Evolutionary conservation across 129 eudicot genomes (phyloP), one percentile per base, ranked within the genome.

Genomic region (Mikania micrantha): DNA sequence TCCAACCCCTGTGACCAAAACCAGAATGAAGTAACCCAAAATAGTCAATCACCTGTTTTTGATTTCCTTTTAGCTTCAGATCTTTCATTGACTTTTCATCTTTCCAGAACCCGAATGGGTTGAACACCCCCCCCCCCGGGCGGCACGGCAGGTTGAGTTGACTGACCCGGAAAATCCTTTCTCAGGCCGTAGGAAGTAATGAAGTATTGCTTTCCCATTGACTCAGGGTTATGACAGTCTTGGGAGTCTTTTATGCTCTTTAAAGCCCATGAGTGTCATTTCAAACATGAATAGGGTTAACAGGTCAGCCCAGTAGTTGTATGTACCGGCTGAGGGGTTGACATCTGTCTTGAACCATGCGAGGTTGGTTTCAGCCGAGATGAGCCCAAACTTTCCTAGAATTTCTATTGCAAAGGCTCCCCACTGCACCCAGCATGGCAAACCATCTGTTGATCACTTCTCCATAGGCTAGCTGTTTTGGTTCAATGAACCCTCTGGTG

Each of bases 311-410:
- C 97, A 85, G 82, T 91, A 91, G 85, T 64, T 68, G 89, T 88
- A 85, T 24, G 96, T 81, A 8, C 96, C 95, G 3, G 95, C 96
- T 1, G 96, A 96, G 9, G 96, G 98, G 27, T 85, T 85, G 42
- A 92, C 96, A 10, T 95, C 98, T 3, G 98, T 92, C 66, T 88
- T 29, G 95, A 92, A 92, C 96, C 96, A 88, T 1, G 96, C 95
- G 60, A 92, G 85, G 62, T 95, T 95, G 53, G 96, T 85, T 54
- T 92, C 98, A 0, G 85, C 71, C 11, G 95, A 90, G 77, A 92
- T 88, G 57, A 88, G 88, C 11, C 95, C 96, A 4, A 82, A 83
- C 63, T 88, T 84, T 12, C 96, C 97, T 0, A 91, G 76, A 20
- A 91, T 84, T 66, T 91, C 97, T 0, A 96, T 96, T 24, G 97